Base-by-base conservation (phyloP, 331 rosid genomes). In the Spiraea crenata region DNA sequence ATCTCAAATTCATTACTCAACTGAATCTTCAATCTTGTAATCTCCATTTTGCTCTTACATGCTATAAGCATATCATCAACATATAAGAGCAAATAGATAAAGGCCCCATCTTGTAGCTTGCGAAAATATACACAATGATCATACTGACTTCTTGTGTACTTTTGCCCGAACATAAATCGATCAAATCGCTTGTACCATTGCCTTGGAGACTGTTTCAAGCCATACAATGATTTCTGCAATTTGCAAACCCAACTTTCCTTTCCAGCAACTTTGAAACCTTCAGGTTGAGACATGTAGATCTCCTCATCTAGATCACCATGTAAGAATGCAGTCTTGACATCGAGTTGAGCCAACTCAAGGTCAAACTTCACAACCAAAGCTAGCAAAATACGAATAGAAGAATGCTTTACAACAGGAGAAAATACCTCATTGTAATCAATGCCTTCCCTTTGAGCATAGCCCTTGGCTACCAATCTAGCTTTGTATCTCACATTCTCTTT, bases 41-140 rank as follows among this genome's bases (percentile, higher is more conserved):
- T 25, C 31, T 25, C 31, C 31, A 25, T 25, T 25, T 25, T 25
- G 31, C 31, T 25, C 31, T 25, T 25, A 25, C 31, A 25, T 25
- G 31, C 31, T 25, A 25, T 25, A 25, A 25, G 31, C 31, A 25
- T 25, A 25, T 25, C 31, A 25, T 25, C 31, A 25, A 25, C 31
- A 25, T 25, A 25, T 25, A 25, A 25, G 31, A 25, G 31, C 31
- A 25, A 25, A 25, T 25, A 25, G 31, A 25, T 25, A 25, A 25
- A 25, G 31, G 31, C 31, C 2, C 31, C 31, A 25, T 25, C 31
- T 25, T 25, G 34, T 8, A 16, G 34, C 45, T 39, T 61, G 31
- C 25, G 15, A 61, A 61, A 37, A n/a, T 69, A 69, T 5, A 51
- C 63, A 69, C 52, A 64, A 42, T 34, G 19, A 37, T 45, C 37